A percentile compares a stretch with the other conserved stretches of the same genome.
phyloP scores from a whole-genome alignment of 805 yeast species.

The Wickerhamiella hasegawae region DNA sequence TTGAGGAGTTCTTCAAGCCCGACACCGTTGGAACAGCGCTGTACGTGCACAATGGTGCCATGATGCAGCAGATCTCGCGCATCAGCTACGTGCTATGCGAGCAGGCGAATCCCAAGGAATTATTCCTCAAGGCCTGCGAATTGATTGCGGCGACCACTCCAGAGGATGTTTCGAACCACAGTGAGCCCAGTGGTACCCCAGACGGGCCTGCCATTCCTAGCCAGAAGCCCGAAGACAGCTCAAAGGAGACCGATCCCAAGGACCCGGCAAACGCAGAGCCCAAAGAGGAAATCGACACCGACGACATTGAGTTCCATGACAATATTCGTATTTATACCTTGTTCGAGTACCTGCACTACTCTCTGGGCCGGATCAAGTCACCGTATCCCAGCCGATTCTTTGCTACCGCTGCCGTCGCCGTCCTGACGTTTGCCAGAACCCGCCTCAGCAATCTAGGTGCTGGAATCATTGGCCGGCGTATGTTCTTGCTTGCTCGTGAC shows the following conservation, averaged over 20 bases:
- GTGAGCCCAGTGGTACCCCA: too few species aligned
- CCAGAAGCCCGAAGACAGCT: too few species aligned
- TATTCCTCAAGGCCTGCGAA: slow-evolving; percentile 58
- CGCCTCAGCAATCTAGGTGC: slow-evolving; percentile 26
- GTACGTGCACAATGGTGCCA: slow-evolving; percentile 13
- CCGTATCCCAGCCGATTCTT: slow-evolving; percentile 67
- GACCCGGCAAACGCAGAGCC: too few species aligned
- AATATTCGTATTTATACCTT: slow-evolving; percentile 43
- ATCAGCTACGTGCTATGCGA: slow-evolving; percentile 48
- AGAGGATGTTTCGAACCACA: slow-evolving; percentile 6
- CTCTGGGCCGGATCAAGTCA: slow-evolving; percentile 46
- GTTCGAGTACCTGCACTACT: slow-evolving; percentile 45
- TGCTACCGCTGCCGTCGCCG: slow-evolving; percentile 46
- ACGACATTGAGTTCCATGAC: slow-evolving; percentile 2
- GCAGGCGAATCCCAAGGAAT: slow-evolving; percentile 67
- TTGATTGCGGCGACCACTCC: slow-evolving; percentile 31
- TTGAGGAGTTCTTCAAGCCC: slow-evolving; percentile 17
- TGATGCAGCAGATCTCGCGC: slow-evolving; percentile 25
- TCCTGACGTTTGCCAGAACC: slow-evolving; percentile 35
- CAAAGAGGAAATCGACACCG: too few species aligned
- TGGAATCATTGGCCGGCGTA: slow-evolving; percentile 39
- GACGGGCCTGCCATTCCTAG: too few species aligned
- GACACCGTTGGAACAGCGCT: slow-evolving; percentile 3
- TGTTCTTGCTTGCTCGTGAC: slow-evolving; percentile 40
- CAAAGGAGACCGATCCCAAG: too few species aligned